These are phyloP conservation scores for Aspergillus saccharolyticus DNA, from an alignment of 495 filamentous ascomycete species.

Conservation along the genomic window DNA sequence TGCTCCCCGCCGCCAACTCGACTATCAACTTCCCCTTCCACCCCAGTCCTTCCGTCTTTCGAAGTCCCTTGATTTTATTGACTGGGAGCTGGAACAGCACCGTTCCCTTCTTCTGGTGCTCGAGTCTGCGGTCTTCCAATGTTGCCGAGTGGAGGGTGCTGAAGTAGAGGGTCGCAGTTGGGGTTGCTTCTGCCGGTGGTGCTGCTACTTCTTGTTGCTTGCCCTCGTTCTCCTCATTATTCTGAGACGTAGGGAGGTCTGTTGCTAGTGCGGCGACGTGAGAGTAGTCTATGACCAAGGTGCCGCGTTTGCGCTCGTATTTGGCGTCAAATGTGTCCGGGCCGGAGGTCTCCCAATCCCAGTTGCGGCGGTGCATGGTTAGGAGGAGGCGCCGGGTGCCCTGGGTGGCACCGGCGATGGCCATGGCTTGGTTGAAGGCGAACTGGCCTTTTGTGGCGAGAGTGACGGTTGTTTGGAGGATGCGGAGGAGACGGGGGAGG, in stretches of 20 bases:
- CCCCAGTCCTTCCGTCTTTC: constrained; percentile 77
- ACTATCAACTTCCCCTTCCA: constrained; percentile 87
- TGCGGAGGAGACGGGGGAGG: constrained; percentile 46
- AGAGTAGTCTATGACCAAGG: constrained; percentile 61
- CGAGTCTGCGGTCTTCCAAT: constrained; percentile 37
- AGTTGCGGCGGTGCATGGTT: constrained; percentile 48
- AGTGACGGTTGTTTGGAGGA: constrained; percentile 66
- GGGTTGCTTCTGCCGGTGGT: no score
- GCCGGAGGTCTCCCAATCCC: constrained; percentile 43
- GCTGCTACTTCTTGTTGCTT: no score
- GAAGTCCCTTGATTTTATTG: constrained; percentile 59
- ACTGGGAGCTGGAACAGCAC: constrained; percentile 47
- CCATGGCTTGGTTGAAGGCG: constrained; percentile 62
- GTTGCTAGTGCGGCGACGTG: constrained; percentile 23
- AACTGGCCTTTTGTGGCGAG: constrained; percentile 63
- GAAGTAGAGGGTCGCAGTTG: constrained; percentile 28
- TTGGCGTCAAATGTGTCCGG: constrained; percentile 71
- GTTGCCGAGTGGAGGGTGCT: constrained; percentile 40
- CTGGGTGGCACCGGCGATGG: constrained; percentile 54
- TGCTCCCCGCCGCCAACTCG: constrained; percentile 64
- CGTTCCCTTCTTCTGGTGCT: constrained; percentile 38
- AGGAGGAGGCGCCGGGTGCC: constrained; percentile 64
- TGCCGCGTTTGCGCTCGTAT: constrained; percentile 66
- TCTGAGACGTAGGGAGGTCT: not conserved
- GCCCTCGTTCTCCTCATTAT: no score